Evolutionary conservation across 768 basidiomycete genomes (phyloP), one percentile per base, ranked within the genome.

Genomic region (Grammothele lineata): DNA sequence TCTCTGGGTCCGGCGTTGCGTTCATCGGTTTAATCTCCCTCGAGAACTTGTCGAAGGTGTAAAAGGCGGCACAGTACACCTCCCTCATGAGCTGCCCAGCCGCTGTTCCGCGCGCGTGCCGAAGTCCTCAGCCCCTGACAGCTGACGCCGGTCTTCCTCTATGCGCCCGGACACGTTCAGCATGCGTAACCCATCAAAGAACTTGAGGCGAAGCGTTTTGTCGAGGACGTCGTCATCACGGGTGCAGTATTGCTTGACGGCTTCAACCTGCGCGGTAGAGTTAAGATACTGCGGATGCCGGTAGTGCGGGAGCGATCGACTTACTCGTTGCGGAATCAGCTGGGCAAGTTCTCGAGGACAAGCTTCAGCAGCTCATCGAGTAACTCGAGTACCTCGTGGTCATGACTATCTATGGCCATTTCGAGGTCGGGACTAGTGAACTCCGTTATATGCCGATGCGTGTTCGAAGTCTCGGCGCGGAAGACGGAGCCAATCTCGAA

Each of bases 361-460:
- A 72, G 67, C 57, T 91, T 75, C 61, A 98, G 80, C 63, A 96
- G 75, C 35, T 76, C 77, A 62, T 99, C 96, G 48, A 99, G 77
- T 24, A 90, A 67, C 55, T 96, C 91, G 70, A 98, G 74, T 21
- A 93, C 92, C 69, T 99, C 96, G 67, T 98, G 93, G 61, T 98
- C 98, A 64, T 98, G 92, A 63, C 93, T 91, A 63, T 98, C 92
- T 55, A 99, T 92, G 4, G 83, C 77, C 96, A 99, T 98, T 67
- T 99, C 96, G 57, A 99, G 75, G 84, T 99, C 96, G 55, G 98
- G 82, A 23, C 96, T 96, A 51, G 91, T 88, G 68, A 97, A 99
- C 66, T 99, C 96, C 18, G 96, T 98, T 67, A 99, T 74, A 73
- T 99, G 96, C 43, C 96, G 86, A 63, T 97, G 92, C 7, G 96